These are phyloP conservation scores for Microbotryum saponariae DNA, from an alignment of 1,284 basidiomycete genomes.

Conservation along the genomic window DNA sequence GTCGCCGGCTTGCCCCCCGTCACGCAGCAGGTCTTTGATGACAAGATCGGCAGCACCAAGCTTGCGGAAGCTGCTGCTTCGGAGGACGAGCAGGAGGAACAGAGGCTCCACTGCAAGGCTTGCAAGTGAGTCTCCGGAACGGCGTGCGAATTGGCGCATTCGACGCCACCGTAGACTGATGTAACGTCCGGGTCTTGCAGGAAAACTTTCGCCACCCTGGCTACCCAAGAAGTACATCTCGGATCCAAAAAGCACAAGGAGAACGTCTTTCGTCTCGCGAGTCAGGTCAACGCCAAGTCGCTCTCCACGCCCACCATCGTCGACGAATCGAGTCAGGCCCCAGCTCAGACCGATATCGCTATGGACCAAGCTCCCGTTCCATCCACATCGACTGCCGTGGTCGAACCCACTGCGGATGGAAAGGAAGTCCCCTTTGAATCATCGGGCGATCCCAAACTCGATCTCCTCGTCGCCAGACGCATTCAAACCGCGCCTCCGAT, in stretches of 20 bases:
- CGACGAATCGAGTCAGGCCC: neutral
- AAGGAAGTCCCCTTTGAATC: constrained; percentile 49
- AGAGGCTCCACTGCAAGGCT: constrained; percentile 61
- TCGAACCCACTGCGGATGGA: constrained; percentile 29
- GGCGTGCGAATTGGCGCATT: neutral
- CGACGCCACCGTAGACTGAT: neutral
- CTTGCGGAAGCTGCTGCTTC: neutral
- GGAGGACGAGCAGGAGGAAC: constrained; percentile 38
- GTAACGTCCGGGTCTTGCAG: constrained; percentile 44
- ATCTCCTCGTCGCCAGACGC: constrained; percentile 55
- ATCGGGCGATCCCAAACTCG: constrained; percentile 66
- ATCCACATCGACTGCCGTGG: constrained; percentile 19
- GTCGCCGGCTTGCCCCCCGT: constrained; percentile 87
- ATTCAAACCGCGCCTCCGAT: constrained; percentile 51
- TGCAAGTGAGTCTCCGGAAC: constrained; percentile 57
- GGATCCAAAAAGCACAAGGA: constrained; percentile 87
- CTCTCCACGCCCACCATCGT: constrained; percentile 8
- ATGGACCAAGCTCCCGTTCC: constrained; percentile 14
- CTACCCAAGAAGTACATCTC: constrained; percentile 80
- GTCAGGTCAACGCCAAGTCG: constrained; percentile 23
- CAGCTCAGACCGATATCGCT: constrained; percentile 9
- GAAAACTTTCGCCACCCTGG: constrained; percentile 82
- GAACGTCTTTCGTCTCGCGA: constrained; percentile 51
- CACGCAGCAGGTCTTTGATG: constrained; percentile 68
- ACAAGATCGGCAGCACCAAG: constrained; percentile 60